A percentile compares a stretch with the other conserved stretches of the same genome.
These are phyloP conservation scores for Sugiyamaella qingdaonensis DNA, from an alignment of 805 yeast species.

Conservation along the genomic window DNA sequence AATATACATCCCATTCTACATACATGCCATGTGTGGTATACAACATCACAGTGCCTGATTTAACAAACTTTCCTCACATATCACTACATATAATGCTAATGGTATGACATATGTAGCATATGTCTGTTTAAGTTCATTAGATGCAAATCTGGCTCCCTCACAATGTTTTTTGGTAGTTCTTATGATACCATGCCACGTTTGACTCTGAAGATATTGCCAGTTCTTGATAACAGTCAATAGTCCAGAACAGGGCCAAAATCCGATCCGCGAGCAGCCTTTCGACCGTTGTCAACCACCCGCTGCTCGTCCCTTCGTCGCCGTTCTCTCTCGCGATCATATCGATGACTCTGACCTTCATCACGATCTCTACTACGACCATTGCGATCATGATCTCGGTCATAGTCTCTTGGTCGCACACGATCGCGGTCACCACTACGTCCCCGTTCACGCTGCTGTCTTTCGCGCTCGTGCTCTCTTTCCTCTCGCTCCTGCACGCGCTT, in stretches of 20 bases:
- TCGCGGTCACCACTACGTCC: slow-evolving; percentile 12
- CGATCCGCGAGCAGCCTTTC: slow-evolving; percentile 11
- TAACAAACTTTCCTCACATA: too few species aligned
- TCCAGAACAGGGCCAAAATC: slow-evolving; percentile 21
- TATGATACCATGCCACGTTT: too few species aligned
- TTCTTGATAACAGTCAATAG: slow-evolving; percentile 4
- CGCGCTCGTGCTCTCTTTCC: slow-evolving; percentile 20
- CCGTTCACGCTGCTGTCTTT: slow-evolving; percentile 13
- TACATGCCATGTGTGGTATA: too few species aligned
- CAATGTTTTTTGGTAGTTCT: too few species aligned
- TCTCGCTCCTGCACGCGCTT: slow-evolving; percentile 27
- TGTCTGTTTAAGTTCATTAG: neutral
- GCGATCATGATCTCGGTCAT: too few species aligned
- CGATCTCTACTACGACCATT: slow-evolving; percentile 6
- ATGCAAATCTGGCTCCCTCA: too few species aligned
- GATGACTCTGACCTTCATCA: neutral
- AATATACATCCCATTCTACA: too few species aligned
- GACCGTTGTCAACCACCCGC: neutral
- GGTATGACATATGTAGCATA: neutral
- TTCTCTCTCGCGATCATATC: neutral
- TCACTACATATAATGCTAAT: too few species aligned
- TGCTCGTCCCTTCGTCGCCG: slow-evolving; percentile 1
- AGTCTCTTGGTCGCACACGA: neutral
- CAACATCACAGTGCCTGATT: too few species aligned
- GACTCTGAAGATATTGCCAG: too few species aligned